Evolutionary conservation across 441 rosid species (phyloP), one percentile per base, ranked within the genome.

Genomic region (Jatropha podagrica): DNA sequence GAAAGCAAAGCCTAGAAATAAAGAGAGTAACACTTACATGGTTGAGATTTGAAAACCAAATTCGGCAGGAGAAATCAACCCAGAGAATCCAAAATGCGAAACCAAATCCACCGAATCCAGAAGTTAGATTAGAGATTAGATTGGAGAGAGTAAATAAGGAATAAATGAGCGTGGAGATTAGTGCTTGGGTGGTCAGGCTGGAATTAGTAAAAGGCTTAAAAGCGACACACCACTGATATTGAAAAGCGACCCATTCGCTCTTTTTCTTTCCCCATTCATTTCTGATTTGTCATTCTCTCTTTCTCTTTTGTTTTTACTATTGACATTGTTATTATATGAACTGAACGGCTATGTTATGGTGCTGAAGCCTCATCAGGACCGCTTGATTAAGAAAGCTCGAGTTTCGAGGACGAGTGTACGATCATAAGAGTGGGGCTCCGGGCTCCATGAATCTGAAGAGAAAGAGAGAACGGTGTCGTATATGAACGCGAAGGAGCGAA

Each of bases 161-260:
- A 48, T 48, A 68, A 52, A 18, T 17, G 10, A 44, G 48, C 7
- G 10, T 44, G 55, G n/a, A 51, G 55, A 51, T 51, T 15, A 51
- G 55, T 13, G 17, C 17, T 4, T 15, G 55, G 55, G 6, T 54
- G n/a, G 7, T 7, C 0, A 54, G 81, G 60, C 56, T 69, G 59
- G 56, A 79, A 80, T 81, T 68, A 73, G 82, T 79, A 81, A 80
- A 54, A 70, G 72, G 11, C 38, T 41, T 56, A 26, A 72, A 72
- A 85, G 88, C 81, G 82, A 84, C 79, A 26, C 81, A 13, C 27
- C 81, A 76, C 79, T 74, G 40, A 12, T 42, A 40, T 27, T 4
- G 54, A 71, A 79, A 82, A 73, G 82, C 77, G 56, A 79, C 79
- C 51, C 56, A 42, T 69, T 70, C 41, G 55, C 83, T 74, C 78